A percentile compares a stretch with the other conserved stretches of the same genome.
Evolutionary conservation across 768 basidiomycete species (phyloP).

Genomic region (Leucosporidium yakuticum): DNA sequence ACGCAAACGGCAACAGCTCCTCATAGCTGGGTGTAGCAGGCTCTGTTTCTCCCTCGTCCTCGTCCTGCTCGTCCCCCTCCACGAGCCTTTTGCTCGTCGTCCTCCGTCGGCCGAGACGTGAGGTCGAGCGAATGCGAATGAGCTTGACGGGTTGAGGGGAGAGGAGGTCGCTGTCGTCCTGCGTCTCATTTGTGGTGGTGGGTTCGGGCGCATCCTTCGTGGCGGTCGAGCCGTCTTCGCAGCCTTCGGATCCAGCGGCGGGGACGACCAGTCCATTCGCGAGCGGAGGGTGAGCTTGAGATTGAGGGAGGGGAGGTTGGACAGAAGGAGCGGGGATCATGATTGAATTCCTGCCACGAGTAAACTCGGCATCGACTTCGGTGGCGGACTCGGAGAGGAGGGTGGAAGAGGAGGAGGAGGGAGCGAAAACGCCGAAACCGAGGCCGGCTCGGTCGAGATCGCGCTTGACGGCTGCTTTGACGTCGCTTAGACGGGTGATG

Average conservation of each 20-base stretch:
- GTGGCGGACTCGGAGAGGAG: neutral
- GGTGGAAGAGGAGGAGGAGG: neutral
- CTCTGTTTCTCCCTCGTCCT: neutral
- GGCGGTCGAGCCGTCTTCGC: neutral
- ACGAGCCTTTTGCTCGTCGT: neutral
- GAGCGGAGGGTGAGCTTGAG: neutral
- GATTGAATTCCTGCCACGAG: neutral
- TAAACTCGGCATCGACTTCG: neutral
- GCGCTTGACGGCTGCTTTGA: constrained; percentile 8
- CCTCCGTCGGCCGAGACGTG: neutral
- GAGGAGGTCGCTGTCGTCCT: too few species aligned
- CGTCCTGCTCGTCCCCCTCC: neutral
- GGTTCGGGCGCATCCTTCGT: too few species aligned
- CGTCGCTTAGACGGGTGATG: neutral
- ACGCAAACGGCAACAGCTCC: constrained; percentile 7
- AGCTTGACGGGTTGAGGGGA: neutral
- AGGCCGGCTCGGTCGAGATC: neutral
- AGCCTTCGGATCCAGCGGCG: neutral
- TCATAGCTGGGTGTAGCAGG: neutral
- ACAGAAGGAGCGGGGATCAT: neutral
- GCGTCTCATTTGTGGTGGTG: neutral
- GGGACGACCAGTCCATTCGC: neutral
- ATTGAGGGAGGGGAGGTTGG: neutral
- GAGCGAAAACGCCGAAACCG: neutral
- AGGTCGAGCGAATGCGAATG: neutral